phyloP scores from a whole-genome alignment of 1,139 yeast genomes.

The Geotrichum citri-aurantii region DNA sequence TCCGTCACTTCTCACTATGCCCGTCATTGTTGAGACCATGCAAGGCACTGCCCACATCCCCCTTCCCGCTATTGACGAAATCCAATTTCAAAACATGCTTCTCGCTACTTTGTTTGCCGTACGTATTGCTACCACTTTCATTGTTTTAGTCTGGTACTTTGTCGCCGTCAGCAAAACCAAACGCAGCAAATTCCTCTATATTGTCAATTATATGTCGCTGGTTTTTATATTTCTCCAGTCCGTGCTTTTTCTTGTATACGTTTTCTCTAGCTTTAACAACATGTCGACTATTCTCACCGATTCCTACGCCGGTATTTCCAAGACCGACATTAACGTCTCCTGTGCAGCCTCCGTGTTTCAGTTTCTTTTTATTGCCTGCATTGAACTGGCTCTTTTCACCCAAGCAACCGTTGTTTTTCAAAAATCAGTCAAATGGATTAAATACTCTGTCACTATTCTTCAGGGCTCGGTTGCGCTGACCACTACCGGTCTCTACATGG shows the following conservation, averaged over 20 bases:
- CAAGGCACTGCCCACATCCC: conserved; percentile 2
- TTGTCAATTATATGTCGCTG: conserved; percentile 59
- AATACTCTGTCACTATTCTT: conserved; percentile 38
- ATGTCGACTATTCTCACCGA: conserved; percentile 50
- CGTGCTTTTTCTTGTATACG: conserved; percentile 49
- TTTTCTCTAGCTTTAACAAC: conserved; percentile 49
- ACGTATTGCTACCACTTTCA: conserved; percentile 38
- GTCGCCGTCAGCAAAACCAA: conserved; percentile 17
- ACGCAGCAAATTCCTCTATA: conserved; percentile 56
- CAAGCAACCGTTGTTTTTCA: conserved; percentile 66
- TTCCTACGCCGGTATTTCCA: conserved; percentile 37
- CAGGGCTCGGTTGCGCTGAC: conserved; percentile 43
- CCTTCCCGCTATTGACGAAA: conserved; percentile 33
- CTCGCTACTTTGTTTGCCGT: conserved; percentile 35
- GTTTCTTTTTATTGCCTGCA: conserved; percentile 50
- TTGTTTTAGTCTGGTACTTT: conserved; percentile 23
- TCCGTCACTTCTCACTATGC: neutral
- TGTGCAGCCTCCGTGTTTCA: conserved; percentile 58
- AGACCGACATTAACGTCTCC: conserved; percentile 40
- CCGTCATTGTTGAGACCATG: conserved; percentile 8
- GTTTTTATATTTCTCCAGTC: conserved; percentile 53
- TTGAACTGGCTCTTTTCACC: conserved; percentile 60
- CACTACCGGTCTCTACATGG: conserved; percentile 34
- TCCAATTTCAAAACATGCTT: conserved; percentile 31
- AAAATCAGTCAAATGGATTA: conserved; percentile 41